Base-by-base conservation (phyloP, 768 basidiomycete genomes). In the Pisolithus tinctorius region DNA sequence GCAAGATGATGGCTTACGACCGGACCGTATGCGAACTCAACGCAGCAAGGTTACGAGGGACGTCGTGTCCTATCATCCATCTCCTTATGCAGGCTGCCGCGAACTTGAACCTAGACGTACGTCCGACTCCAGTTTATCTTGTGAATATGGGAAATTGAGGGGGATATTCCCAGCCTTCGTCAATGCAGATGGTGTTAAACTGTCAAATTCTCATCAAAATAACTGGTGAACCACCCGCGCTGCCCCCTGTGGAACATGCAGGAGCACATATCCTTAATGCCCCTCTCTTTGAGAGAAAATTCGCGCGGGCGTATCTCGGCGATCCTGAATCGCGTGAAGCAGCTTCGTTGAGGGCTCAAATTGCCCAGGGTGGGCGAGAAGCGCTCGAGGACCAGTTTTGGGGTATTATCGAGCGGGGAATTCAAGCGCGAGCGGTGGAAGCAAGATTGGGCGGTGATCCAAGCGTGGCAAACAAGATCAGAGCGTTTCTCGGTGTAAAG, bases 1-100 rank as follows among this genome's bases (percentile, higher is more conserved):
- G 79, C 68, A 90, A 89, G 69, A 93, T 97, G 93, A 91, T 97
- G 87, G 84, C 83, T 11, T 99, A 97, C 65, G 89, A 94, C 72
- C 81, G 82, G 45, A 84, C 88, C 30, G 73, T 97, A 41, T 73
- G 79, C 6, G 82, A 89, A 23, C 72, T 97, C 47, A 93, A 96
- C 70, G 68, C 74, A 37, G 80, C 88, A 1, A 74, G 93, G 40
- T 70, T 85, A 16, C 79, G 83, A 3, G 85, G 81, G 16, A 82
- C 75, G 5, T 89, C 84, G 2, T 92, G 78, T 65, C 88, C 89
- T 6, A 75, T 93, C 53, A 70, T 92, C 7, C 86, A 90, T 58
- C 71, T 82, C 1, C 74, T 91, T 40, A 78, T 82, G 41, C 78
- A 86, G 49, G 86, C 86, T 8, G 80, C 88, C 5, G 67, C 77